Conservation (phyloP, 192 early-diverging fungal species). For the Funneliformis mosseae region DNA sequence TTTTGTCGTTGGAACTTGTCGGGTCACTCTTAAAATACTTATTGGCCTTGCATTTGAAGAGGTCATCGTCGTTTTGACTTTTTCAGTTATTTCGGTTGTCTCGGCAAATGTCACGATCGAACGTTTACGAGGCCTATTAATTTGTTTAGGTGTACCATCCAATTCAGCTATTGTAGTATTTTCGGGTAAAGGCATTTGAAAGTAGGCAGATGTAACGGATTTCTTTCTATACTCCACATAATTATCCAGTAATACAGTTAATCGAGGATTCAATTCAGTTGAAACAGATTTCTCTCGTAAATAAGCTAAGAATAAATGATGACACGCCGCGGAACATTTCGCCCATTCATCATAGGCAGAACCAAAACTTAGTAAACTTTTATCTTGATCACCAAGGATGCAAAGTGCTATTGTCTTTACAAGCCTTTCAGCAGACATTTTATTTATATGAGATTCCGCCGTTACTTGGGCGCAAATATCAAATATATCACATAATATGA, state of each 20-base stretch:
- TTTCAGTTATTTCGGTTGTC: constrained; percentile 5
- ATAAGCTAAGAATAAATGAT: constrained; percentile 29
- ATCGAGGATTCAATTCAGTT: not conserved
- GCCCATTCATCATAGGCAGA: constrained; percentile 21
- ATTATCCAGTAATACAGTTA: constrained; percentile 33
- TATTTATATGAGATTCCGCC: constrained; percentile 21
- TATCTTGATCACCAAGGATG: constrained; percentile 11
- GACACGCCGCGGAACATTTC: constrained; percentile 30
- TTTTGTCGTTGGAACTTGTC: constrained; percentile 10
- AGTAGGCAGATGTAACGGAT: not conserved
- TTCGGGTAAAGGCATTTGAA: not conserved
- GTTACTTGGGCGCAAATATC: constrained; percentile 24
- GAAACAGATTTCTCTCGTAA: constrained; percentile 2
- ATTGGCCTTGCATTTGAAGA: not conserved
- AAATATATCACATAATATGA: constrained; percentile 17
- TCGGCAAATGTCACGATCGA: not conserved
- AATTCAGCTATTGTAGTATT: not conserved
- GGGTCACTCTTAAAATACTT: constrained; percentile 24
- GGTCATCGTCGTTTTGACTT: not conserved
- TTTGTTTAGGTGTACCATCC: too few relatives aligned
- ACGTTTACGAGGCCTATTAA: not conserved
- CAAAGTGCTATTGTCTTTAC: constrained; percentile 29
- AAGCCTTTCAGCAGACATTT: constrained; percentile 28
- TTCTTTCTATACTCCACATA: constrained; percentile 23
- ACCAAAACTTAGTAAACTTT: constrained; percentile 9